phyloP scores from a whole-genome alignment of 2,329 filamentous ascomycete genomes.

The Clonostachys rhizophaga region DNA sequence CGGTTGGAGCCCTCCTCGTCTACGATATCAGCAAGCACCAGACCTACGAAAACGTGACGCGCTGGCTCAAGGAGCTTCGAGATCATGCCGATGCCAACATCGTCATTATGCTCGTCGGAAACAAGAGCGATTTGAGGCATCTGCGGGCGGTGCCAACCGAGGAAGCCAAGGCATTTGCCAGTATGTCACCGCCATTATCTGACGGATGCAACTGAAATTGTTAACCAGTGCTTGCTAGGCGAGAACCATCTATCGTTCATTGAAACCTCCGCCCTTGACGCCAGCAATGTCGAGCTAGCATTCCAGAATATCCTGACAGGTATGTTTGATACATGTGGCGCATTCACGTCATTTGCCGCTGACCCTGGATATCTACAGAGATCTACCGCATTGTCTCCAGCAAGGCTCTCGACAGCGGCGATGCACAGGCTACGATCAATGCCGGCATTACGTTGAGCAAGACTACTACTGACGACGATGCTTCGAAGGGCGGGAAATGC shows the following conservation, averaged over 20 bases:
- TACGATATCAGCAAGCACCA: conserved; percentile 99
- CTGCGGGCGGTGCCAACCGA: conserved; percentile 95
- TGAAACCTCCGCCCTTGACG: conserved; percentile 96
- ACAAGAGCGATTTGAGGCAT: conserved; percentile 99
- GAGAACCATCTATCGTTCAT: conserved; percentile 99
- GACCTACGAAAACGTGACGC: conserved; percentile 97
- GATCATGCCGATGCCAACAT: conserved; percentile 99
- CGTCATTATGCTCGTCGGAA: conserved; percentile 98
- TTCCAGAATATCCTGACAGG: conserved; percentile 99
- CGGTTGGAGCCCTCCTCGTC: conserved; percentile 93
- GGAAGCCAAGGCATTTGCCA: conserved; percentile 96
- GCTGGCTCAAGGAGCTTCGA: conserved; percentile 98
- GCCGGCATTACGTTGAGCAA: conserved; percentile 85
- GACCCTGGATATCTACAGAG: conserved; percentile 49
- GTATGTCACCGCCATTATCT: conserved; percentile 41
- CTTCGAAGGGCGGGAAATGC: conserved; percentile 76
- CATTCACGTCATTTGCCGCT: not conserved
- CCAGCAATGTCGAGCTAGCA: conserved; percentile 97
- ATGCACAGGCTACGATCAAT: conserved; percentile 75
- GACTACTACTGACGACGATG: conserved; percentile 63
- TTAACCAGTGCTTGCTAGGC: conserved; percentile 46
- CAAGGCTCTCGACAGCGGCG: conserved; percentile 91
- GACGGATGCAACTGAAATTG: not conserved
- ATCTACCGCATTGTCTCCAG: conserved; percentile 99
- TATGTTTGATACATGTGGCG: conserved; percentile 36